Base-by-base conservation (phyloP, 2,329 filamentous ascomycete species). In the Aspergillus puulaauensis region DNA sequence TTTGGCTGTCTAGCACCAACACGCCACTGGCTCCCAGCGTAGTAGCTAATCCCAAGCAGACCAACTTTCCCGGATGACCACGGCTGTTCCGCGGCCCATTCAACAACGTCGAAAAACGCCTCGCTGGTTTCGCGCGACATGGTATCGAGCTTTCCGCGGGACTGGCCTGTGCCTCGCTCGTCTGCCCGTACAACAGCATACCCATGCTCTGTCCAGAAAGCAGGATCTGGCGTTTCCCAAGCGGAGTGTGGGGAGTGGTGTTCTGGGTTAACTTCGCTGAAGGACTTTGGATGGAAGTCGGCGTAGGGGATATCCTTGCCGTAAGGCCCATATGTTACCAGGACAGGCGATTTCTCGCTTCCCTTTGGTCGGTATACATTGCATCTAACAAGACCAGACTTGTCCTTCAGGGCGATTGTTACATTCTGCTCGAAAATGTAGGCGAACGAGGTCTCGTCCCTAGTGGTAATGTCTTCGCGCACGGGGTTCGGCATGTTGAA, bases 271-370 rank as follows among this genome's bases (percentile, higher is more conserved):
- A 86, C 79, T 59, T 86, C 79, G 43, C 66, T 63, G 73, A 72
- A 86, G 1, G 82, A 84, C 56, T 80, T 75, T 2, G 75, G 64
- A 56, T 81, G 76, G 67, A 85, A 85, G 60, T 63, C 65, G 57
- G 78, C 75, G 68, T 90, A 90, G 19, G 79, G 82, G 37, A 90
- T 88, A 64, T 90, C 87, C 64, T 91, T 90, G 46, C 88, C 88
- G 61, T 90, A 90, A 0, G 88, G 88, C 0, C 88, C 88, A 62
- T 90, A 90, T 0, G 87, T 90, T 2, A 88, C 83, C 8, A 90
- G 70, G 0, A 89, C 87, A 0, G 88, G 88, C 21, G 61, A 60
- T 70, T 75, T 64, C 21, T 76, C 70, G 1, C 60, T 44, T 7
- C 56, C 61, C 47, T 79, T 81, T 1, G 80, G 80, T 2, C 80